These are phyloP conservation scores for Pilasporangium apinafurcum DNA, from an alignment of 352 stramenopile genomes.

Conservation along the genomic window DNA sequence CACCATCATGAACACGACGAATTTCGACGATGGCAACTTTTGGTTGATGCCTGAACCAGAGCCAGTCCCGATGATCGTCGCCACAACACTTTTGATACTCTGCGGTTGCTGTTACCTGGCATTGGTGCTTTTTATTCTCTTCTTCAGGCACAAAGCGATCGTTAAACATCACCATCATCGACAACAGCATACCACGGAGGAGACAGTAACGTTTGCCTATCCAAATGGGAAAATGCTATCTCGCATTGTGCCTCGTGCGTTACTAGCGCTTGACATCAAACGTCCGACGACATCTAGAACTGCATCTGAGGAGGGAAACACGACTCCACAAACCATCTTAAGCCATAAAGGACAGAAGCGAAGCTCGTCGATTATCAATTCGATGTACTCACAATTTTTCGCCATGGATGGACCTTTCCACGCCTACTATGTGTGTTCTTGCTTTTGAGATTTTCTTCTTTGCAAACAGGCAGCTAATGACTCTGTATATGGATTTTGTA, in stretches of 20 bases:
- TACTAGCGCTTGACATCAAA: background rate
- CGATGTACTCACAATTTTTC: slow-evolving; percentile 17
- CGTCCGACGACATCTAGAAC: background rate
- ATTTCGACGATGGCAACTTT: slow-evolving; percentile 40
- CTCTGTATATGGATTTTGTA: background rate
- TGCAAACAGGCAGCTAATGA: slow-evolving; percentile 5
- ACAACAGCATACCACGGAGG: slow-evolving; percentile 2
- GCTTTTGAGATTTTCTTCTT: background rate
- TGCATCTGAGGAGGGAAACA: background rate
- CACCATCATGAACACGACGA: slow-evolving; percentile 29
- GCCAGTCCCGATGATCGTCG: slow-evolving; percentile 16
- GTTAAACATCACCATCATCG: background rate
- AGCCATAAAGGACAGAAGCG: slow-evolving; percentile 1
- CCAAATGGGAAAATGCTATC: background rate
- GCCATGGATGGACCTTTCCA: slow-evolving; percentile 28
- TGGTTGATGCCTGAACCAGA: slow-evolving; percentile 28
- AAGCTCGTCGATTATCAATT: slow-evolving; percentile 5
- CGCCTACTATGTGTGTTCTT: slow-evolving; percentile 24
- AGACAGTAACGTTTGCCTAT: background rate
- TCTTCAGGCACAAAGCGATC: slow-evolving; percentile 8
- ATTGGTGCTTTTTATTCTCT: slow-evolving; percentile 28
- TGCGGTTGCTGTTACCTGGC: slow-evolving; percentile 25
- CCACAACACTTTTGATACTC: slow-evolving; percentile 17
- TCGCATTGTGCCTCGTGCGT: background rate
- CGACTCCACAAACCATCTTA: background rate